Conservation (phyloP, 73 alveolate genomes). For the Tetrahymena elliotti region DNA sequence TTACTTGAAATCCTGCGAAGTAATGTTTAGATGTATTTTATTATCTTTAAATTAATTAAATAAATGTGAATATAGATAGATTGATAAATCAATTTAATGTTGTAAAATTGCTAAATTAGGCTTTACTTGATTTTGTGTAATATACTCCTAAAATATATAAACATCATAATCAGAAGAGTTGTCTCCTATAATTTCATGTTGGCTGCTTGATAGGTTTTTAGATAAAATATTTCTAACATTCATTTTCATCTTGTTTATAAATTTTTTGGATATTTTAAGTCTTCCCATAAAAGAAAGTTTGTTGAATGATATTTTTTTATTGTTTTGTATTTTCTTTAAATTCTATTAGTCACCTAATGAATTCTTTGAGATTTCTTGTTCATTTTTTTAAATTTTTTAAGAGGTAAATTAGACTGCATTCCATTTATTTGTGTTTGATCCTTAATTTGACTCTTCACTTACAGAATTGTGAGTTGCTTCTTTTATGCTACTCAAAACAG, state of each 20-base stretch:
- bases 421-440: background rate
- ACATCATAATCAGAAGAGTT: background rate
- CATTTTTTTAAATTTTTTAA: background rate
- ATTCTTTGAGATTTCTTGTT: background rate
- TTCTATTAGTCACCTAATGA: background rate
- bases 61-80: background rate
- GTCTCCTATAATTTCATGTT: background rate
- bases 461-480: background rate
- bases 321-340: background rate
- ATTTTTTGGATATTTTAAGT: background rate
- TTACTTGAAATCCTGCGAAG: background rate
- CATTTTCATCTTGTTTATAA: background rate
- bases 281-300: background rate
- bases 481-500: background rate
- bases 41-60: background rate
- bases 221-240: background rate
- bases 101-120: background rate
- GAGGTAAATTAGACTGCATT: background rate
- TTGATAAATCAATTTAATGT: too few relatives aligned
- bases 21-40: background rate
- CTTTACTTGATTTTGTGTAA: background rate
- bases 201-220: background rate
- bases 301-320: background rate
- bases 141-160: background rate
- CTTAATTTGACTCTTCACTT: background rate